Base-by-base conservation (phyloP, 352 stramenopile genomes). In the Phytopythium chamaehyphon region DNA sequence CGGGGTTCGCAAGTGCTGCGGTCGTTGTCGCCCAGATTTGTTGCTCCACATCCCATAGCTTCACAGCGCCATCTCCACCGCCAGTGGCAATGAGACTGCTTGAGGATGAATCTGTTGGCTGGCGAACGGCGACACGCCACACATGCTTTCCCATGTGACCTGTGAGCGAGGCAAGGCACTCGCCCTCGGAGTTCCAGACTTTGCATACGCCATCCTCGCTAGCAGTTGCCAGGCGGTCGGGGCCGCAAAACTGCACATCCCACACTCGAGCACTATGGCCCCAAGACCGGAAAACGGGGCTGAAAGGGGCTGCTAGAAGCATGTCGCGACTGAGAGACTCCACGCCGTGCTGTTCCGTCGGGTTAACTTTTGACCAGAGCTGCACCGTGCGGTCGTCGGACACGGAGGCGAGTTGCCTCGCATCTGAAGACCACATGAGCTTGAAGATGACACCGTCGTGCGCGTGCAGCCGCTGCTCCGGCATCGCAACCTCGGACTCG, bases 361-460 rank as follows among this genome's bases (percentile, higher is more conserved):
- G 43, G 24, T 21, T n/a, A 8, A 24, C 44, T 33, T 77, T 79
- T 2, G 76, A 86, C 83, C 85, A 95, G 35, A 95, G 67, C 54
- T 93, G 83, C 3, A 95, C 67, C 1, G 85, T 91, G 7, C 85
- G 79, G 51, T 95, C 85, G 46, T 95, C 85, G 24, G 85, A 95
- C 8, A 93, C 83, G 10, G 85, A 93, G n/a, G 73, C 78, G 24
- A 95, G 66, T 39, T 72, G 74, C 12, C 59, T 57, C 11, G 77
- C 83, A 45, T 91, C 74, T 6, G 38, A 63, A 1, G 83, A 93
- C 85, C 85, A 95, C 37, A 69, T 53, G 10, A 95, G 53, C 54
- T 92, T 89, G 51, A 95, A 95, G 36, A 95, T 73, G 23, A 93
- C 85, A 16, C 85, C 85, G 62, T 92, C 77, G 57, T 95, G 84